phyloP scores from a whole-genome alignment of 805 yeast genomes.

The Tetrapisispora phaffii region DNA sequence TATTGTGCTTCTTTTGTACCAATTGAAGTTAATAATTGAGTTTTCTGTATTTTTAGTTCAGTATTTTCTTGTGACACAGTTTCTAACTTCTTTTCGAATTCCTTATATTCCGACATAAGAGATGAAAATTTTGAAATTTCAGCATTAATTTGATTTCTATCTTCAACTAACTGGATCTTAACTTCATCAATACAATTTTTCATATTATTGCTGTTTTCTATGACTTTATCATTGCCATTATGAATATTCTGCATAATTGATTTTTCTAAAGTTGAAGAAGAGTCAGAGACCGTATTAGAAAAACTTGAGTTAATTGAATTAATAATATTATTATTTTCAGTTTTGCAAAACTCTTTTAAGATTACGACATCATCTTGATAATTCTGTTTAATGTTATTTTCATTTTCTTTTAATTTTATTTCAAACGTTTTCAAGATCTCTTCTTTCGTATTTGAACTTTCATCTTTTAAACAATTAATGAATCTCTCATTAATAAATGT shows the following conservation, averaged over 20 bases:
- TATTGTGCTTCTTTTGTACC: conserved; percentile 23
- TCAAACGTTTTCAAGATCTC: not conserved
- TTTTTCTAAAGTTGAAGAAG: not conserved
- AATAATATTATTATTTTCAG: not conserved
- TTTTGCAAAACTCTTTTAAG: not conserved
- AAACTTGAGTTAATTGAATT: not conserved
- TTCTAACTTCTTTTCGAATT: conserved; percentile 12
- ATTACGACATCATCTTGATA: not conserved
- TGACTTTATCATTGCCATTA: not conserved
- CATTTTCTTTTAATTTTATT: not conserved
- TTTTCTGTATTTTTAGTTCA: conserved; percentile 16
- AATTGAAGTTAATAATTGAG: conserved; percentile 15
- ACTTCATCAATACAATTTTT: not conserved
- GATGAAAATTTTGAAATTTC: conserved; percentile 6
- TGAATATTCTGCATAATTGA: not conserved
- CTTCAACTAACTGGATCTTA: not conserved
- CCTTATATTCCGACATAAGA: conserved; percentile 7
- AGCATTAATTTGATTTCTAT: not conserved
- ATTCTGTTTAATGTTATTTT: not conserved
- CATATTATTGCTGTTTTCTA: not conserved
- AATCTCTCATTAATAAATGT: not conserved
- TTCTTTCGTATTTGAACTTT: not conserved
- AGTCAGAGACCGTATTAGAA: not conserved
- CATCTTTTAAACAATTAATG: not conserved
- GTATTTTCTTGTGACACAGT: conserved; percentile 15